Evolutionary conservation across 495 filamentous ascomycete species (phyloP), one percentile per base, ranked within the genome.

Genomic region (Halenospora varia): DNA sequence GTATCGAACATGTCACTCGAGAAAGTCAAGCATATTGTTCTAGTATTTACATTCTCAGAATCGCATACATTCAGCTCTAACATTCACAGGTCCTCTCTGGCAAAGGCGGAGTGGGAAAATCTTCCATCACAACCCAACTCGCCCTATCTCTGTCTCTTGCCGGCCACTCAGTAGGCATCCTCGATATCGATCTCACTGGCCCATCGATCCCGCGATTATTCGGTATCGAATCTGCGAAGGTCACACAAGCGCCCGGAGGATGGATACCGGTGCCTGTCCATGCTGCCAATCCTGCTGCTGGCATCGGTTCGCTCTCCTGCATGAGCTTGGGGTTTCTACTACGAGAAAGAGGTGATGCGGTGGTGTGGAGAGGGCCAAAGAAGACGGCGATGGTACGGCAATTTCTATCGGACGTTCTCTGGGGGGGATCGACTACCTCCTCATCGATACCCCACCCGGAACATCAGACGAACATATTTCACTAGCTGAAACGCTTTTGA

Each of bases 371-470:
- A 47, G 94, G 94, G 0, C 94, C 94, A 0, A 98, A 98, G 73
- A 98, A 98, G 74, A 98, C 95, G 9, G 95, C 95, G 25, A 97
- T 98, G 94, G 92, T 98, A 42, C 86, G 89, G 25, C 94, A 98
- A 66, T 97, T 98, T 66, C 76, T 97, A 22, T 84, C 87, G 0
- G 91, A 96, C 68, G 93, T 96, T 4, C 80, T 86, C n/a, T 98
- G 94, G 94, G 88, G 86, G 25, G 77, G 81, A 10, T 91, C 25
- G 91, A 96, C 70, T 96, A 89, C 71, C 79, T 98, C 10, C 80
- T 98, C 51, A 87, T 98, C 62, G 94, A 98, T 73, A 98, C 94
- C 1, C 94, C 94, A 23, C 94, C 94, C 0, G 94, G 94, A 15
- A 98, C 94, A 10, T 94, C 89, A 50, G 94, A 98, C 70, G 94